Base-by-base conservation (phyloP, 2,329 filamentous ascomycete species). In the Monilinia laxa region DNA sequence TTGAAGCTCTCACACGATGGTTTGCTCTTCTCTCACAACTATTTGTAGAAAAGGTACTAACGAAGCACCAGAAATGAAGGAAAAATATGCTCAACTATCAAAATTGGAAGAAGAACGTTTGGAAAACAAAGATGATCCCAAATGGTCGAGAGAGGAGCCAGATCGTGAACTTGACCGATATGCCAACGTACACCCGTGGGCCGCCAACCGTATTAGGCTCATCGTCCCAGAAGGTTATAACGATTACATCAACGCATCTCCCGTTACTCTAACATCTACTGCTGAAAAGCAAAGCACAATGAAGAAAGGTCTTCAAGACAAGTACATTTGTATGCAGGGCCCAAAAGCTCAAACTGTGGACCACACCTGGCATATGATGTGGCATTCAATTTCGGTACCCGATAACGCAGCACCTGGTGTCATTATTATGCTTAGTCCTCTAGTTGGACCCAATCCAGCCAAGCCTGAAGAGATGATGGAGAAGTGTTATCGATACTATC, bases 311-410 rank as follows among this genome's bases (percentile, higher is more conserved):
- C 68, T 72, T 28, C 71, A 73, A 59, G 71, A 75, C 72, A 84
- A 84, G 65, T 98, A 96, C 78, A 97, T 99, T 72, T 95, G 93
- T 63, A 97, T 96, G 77, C 92, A 96, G 79, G 95, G 95, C 0
- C 95, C 95, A 7, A 97, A 93, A 74, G 78, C 83, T 68, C 85
- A 86, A 35, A 91, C 90, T 20, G 83, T 90, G 65, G 86, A 88
- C 71, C 92, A 96, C 75, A 91, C 96, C 71, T 99, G 94, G 91
- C 91, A 95, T 75, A 99, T 99, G 95, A 83, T 97, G 47, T 91
- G 91, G 76, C 89, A 96, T 74, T 92, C 96, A 78, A 62, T 75
- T 12, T 68, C 73, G 16, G 70, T 68, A 25, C 74, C 74, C 16
- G 72, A 73, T 62, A 86, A 83, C n/a, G 78, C 79, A 35, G 87